Base-by-base conservation (phyloP, 257 asterid genomes). In the Knoxia roxburghii region DNA sequence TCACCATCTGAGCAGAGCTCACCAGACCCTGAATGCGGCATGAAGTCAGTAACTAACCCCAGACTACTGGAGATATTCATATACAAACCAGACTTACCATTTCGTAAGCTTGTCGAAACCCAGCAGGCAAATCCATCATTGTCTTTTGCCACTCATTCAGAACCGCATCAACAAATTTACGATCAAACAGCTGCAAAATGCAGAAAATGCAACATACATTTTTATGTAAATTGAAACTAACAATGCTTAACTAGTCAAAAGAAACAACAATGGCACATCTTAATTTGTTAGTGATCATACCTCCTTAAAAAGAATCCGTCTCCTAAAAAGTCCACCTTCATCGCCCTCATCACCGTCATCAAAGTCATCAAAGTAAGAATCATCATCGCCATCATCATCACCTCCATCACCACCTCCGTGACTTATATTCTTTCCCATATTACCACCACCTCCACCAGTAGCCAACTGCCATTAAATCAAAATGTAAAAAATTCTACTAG, bases 321-420 rank as follows among this genome's bases (percentile, higher is more conserved):
- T 80, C 86, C 99, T 81, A 77, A 94, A 90, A 13, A 84, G 82
- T 55, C 99, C 99, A 74, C 91, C 98, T 27, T 94, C 98, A 15
- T 89, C 98, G 72, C 97, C 99, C 17, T 92, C 98, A 69, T 90
- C 96, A 32, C 85, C 99, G 83, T 94, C 99, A 40, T 94, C 99
- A 76, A 90, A 94, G 75, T 94, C 78, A 72, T 94, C 98, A 37
- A 90, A 87, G 91, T 94, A 94, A 79, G 93, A 93, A 57, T 94
- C 99, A 76, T 94, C 99, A 77, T 94, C 99, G n/a, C 95, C 99
- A 57, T 85, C 95, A 77, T 86, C 99, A 71, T 89, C 99, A 17
- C 96, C 96, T 20, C 99, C 99, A 77, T 89, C 99, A 69, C 99
- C 99, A 48, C 99, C 99, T 3, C 96, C 96, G 68, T 85, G 81